phyloP scores from a whole-genome alignment of 2,329 filamentous ascomycete genomes.

The Claviceps lovelessii region DNA sequence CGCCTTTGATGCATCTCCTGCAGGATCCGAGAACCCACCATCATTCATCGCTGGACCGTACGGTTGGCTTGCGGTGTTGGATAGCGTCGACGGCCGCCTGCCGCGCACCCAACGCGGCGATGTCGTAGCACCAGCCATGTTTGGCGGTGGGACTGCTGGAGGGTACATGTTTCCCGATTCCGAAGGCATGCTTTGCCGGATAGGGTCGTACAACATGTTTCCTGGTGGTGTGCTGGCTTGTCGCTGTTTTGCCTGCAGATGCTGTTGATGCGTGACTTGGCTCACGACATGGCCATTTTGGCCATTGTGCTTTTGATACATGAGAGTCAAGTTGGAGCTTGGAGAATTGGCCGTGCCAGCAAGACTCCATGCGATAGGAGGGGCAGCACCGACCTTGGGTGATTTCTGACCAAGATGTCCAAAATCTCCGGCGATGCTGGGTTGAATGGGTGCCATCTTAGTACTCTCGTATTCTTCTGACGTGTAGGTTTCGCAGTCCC shows the following conservation, averaged over 20 bases:
- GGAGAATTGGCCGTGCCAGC: conserved; percentile 78
- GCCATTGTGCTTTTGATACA: conserved; percentile 46
- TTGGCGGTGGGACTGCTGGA: conserved; percentile 33
- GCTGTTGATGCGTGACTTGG: conserved; percentile 2
- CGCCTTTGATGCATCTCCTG: conserved; percentile 20
- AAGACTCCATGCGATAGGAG: conserved; percentile 67
- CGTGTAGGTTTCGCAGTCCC: conserved; percentile 56
- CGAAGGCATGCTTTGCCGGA: conserved; percentile 36
- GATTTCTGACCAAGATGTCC: conserved; percentile 29
- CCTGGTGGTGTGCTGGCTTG: conserved; percentile 37
- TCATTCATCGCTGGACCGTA: conserved; percentile 18
- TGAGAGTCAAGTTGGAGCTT: conserved; percentile 66
- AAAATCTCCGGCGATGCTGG: conserved; percentile 24
- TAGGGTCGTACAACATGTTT: conserved; percentile 47
- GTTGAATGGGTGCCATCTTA: conserved; percentile 32
- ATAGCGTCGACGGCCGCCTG: conserved; percentile 13
- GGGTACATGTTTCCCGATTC: conserved; percentile 34
- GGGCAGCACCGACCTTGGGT: conserved; percentile 24
- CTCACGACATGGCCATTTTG: conserved; percentile 1
- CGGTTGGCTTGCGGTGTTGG: conserved; percentile 9
- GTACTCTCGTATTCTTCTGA: conserved; percentile 66
- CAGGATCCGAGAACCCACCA: conserved; percentile 8
- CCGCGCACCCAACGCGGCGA: conserved; percentile 21
- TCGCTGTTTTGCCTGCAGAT: conserved; percentile 4
- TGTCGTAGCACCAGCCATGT: conserved; percentile 32